phyloP scores from a whole-genome alignment of 805 yeast genomes.

The Isabelozyma pseudorhagii region DNA sequence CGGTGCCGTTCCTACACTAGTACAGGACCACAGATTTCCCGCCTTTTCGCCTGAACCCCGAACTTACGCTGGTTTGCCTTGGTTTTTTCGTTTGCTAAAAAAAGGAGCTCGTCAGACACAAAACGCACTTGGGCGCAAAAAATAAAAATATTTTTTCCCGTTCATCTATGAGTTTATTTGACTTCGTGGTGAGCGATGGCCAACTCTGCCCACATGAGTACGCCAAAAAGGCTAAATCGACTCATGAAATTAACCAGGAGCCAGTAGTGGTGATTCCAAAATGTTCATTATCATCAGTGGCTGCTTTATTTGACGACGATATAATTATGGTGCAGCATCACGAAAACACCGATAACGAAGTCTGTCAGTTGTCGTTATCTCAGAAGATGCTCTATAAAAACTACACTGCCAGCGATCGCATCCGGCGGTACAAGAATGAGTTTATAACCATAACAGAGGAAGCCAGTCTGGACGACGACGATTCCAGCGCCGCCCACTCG shows the following conservation, averaged over 20 bases:
- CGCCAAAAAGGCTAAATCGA: conserved; percentile 2
- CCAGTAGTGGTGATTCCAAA: conserved; percentile 4
- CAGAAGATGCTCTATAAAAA: neutral
- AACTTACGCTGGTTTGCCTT: neutral
- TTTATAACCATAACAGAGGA: neutral
- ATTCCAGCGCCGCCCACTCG: no score
- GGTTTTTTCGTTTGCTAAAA: neutral
- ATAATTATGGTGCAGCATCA: neutral
- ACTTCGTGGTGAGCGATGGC: neutral
- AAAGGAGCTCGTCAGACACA: neutral
- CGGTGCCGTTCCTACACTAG: no score
- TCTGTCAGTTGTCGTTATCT: neutral
- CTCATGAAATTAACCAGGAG: conserved; percentile 1
- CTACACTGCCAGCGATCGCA: neutral
- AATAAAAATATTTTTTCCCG: neutral
- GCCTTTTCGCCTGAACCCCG: no score
- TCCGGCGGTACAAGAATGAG: neutral
- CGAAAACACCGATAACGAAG: neutral
- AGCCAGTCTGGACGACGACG: neutral
- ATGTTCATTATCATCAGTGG: neutral
- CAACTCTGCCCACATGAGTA: neutral
- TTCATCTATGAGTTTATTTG: neutral
- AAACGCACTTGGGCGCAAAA: neutral
- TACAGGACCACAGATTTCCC: no score
- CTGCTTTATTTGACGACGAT: neutral